phyloP scores from a whole-genome alignment of 2,329 filamentous ascomycete genomes.

The Nemania sp. region DNA sequence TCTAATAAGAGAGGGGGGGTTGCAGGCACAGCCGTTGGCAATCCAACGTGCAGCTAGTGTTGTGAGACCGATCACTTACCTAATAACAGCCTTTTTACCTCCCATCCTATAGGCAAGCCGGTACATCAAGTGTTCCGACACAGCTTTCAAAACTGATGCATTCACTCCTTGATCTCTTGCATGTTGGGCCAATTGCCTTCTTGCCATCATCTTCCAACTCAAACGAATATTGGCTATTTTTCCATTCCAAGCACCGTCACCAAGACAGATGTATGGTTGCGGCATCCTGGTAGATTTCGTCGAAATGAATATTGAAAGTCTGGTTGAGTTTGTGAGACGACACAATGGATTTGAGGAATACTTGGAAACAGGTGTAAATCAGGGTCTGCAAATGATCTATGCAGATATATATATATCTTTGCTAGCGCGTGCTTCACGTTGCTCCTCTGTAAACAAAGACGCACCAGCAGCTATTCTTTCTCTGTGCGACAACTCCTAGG shows the following conservation, averaged over 20 bases:
- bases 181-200: not conserved
- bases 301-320: not conserved
- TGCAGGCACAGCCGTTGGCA: not conserved
- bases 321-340: not conserved
- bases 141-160: conserved; percentile 10
- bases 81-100: conserved; percentile 8
- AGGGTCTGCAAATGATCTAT: not conserved
- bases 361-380: not conserved
- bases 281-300: not conserved
- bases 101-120: conserved; percentile 10
- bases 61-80: not conserved
- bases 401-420: conserved; percentile 8
- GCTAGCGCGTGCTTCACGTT: not conserved
- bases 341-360: not conserved
- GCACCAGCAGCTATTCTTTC: not conserved
- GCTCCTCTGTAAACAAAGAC: conserved; percentile 6
- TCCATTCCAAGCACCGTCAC: conserved; percentile 7
- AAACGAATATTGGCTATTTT: not conserved
- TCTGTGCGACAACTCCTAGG: not conserved
- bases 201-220: not conserved
- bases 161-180: conserved; percentile 1
- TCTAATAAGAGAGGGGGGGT: not conserved
- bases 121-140: conserved; percentile 17
- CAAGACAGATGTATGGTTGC: conserved; percentile 8
- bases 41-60: not conserved